Evolutionary conservation across 139 green algal species (phyloP).

Genomic region (Coelastrella sp.): DNA sequence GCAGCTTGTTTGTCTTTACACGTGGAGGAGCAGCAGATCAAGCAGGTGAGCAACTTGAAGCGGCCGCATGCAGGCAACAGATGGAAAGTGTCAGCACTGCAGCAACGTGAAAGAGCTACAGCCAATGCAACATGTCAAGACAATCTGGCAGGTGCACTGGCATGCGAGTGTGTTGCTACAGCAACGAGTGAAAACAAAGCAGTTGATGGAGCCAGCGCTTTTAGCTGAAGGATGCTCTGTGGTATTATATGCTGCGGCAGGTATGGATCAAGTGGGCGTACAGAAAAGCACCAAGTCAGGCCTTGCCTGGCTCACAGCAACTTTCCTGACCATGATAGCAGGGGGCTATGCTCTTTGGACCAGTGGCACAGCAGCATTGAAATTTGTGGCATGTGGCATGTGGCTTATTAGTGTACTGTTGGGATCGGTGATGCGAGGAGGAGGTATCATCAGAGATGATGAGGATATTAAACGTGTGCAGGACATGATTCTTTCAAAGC

Average conservation of each 20-base stretch:
- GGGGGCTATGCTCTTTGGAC: slow-evolving; percentile 49
- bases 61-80: neutral
- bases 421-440: slow-evolving; percentile 27
- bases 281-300: slow-evolving; percentile 51
- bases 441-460: slow-evolving; percentile 40
- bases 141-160: neutral
- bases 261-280: slow-evolving; percentile 70
- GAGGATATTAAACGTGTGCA: slow-evolving; percentile 42
- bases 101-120: neutral
- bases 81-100: neutral
- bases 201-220: neutral
- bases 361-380: neutral
- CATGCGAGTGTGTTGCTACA: too few species aligned
- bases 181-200: too few species aligned
- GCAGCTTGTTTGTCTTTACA: slow-evolving; percentile 85
- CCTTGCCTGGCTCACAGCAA: slow-evolving; percentile 36
- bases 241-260: slow-evolving; percentile 42
- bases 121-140: neutral
- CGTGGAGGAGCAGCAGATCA: slow-evolving; percentile 67
- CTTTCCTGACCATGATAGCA: slow-evolving; percentile 52
- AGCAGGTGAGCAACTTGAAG: slow-evolving; percentile 35
- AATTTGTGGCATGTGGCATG: slow-evolving; percentile 32
- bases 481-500: slow-evolving; percentile 16
- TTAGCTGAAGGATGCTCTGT: neutral
- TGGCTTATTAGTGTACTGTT: slow-evolving; percentile 46